A percentile compares a stretch with the other conserved stretches of the same genome.
Conservation (phyloP, 1,139 yeast species). For the Hemisphaericaspora xylofermentans region DNA sequence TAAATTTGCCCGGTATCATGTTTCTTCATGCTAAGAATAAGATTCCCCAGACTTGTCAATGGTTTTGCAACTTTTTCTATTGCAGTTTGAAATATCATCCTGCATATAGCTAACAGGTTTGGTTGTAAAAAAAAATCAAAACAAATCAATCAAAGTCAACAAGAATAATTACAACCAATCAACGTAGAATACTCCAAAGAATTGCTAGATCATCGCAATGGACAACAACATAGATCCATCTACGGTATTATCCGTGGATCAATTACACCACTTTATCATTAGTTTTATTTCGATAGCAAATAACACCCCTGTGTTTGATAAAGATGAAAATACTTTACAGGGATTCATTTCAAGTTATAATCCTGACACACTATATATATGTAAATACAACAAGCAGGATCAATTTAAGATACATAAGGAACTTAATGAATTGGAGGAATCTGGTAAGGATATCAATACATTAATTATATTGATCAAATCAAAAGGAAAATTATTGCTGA, state of each 20-base stretch:
- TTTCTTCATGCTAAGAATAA: no score
- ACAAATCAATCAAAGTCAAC: neutral
- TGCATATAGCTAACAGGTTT: neutral
- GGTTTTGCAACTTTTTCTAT: no score
- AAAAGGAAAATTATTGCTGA: slow-evolving; percentile 28
- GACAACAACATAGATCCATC: neutral
- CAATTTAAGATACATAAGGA: slow-evolving; percentile 11
- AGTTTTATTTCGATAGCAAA: slow-evolving; percentile 6
- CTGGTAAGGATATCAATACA: slow-evolving; percentile 3
- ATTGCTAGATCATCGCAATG: no score
- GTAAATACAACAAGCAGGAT: slow-evolving; percentile 8
- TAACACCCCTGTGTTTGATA: neutral
- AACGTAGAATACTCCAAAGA: neutral
- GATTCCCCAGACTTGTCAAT: no score
- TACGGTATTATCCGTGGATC: slow-evolving; percentile 5
- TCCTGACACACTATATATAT: slow-evolving; percentile 18
- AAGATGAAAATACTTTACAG: slow-evolving; percentile 10
- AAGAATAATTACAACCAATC: neutral
- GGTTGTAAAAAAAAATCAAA: neutral
- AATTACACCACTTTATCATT: slow-evolving; percentile 8
- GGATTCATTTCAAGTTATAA: slow-evolving; percentile 15
- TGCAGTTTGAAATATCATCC: no score
- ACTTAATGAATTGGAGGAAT: slow-evolving; percentile 7
- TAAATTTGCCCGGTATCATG: no score
- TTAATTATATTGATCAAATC: slow-evolving; percentile 45